A percentile compares a stretch with the other conserved stretches of the same genome.
These are phyloP conservation scores for Syncephalastrum sp. DNA, from an alignment of 371 early-diverging fungal species.

Conservation along the genomic window DNA sequence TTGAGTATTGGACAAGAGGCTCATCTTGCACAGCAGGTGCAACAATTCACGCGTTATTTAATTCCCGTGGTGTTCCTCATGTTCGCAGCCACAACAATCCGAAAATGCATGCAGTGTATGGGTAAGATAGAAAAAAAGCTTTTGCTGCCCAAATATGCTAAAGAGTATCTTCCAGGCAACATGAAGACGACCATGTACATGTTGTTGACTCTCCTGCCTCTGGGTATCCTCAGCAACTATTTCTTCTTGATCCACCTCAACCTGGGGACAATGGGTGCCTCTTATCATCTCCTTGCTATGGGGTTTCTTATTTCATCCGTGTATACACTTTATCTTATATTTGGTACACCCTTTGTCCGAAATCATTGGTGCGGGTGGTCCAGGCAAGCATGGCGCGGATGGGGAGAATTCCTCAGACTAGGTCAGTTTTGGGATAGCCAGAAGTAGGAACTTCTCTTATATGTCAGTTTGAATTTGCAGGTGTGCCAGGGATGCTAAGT, in stretches of 20 bases:
- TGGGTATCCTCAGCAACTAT: slow-evolving; percentile 30
- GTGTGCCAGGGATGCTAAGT: slow-evolving; percentile 47
- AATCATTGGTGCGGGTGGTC: slow-evolving; percentile 38
- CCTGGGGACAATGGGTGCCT: slow-evolving; percentile 32
- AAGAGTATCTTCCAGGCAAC: slow-evolving; percentile 12
- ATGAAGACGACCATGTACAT: slow-evolving; percentile 42
- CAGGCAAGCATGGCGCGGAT: slow-evolving; percentile 23
- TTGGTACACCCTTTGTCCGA: slow-evolving; percentile 20
- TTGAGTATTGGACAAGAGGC: slow-evolving; percentile 36
- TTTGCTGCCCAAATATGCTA: not conserved
- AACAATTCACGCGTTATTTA: slow-evolving; percentile 23
- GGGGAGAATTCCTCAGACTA: slow-evolving; percentile 39
- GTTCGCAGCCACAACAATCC: slow-evolving; percentile 27
- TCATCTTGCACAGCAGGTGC: slow-evolving; percentile 28
- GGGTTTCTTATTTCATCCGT: slow-evolving; percentile 8
- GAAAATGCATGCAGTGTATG: slow-evolving; percentile 38
- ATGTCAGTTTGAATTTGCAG: no score
- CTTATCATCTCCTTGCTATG: slow-evolving; percentile 18
- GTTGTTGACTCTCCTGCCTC: slow-evolving; percentile 28
- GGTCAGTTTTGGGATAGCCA: slow-evolving; percentile 7
- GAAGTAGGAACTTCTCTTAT: no score
- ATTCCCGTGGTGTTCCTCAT: slow-evolving; percentile 28
- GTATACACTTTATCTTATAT: slow-evolving; percentile 9
- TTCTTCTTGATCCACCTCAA: slow-evolving; percentile 28
- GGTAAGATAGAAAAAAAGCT: slow-evolving; percentile 15